A percentile compares a stretch with the other conserved stretches of the same genome.
phyloP scores from a whole-genome alignment of 768 basidiomycete species.

The Boletus vermiculosoides region DNA sequence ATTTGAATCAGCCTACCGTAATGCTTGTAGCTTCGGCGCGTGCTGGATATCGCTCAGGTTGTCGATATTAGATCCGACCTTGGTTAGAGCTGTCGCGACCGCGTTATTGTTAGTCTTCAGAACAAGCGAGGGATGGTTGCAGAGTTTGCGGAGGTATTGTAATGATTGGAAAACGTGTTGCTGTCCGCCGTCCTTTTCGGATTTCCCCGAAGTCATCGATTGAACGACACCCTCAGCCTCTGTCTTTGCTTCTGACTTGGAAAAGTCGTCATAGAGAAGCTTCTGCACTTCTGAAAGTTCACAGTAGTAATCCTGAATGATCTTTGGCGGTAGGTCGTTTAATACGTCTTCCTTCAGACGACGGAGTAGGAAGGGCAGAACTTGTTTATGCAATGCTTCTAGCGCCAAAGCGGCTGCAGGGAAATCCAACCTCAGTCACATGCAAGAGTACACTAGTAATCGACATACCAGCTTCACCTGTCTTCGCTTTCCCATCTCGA shows the following conservation, averaged over 20 bases:
- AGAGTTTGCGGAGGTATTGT: slow-evolving; percentile 95
- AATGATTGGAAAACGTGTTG: slow-evolving; percentile 96
- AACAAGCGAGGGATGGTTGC: slow-evolving; percentile 94
- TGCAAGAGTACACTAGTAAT: neutral
- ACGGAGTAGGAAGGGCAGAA: slow-evolving; percentile 94
- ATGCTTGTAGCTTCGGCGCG: slow-evolving; percentile 90
- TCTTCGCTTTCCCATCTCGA: slow-evolving; percentile 93
- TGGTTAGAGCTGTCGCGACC: slow-evolving; percentile 54
- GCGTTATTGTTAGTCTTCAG: slow-evolving; percentile 69
- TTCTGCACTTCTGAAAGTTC: slow-evolving; percentile 95
- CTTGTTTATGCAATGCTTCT: slow-evolving; percentile 97
- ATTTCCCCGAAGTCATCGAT: slow-evolving; percentile 33
- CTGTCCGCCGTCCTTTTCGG: slow-evolving; percentile 49
- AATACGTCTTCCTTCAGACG: slow-evolving; percentile 97
- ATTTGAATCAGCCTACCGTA: slow-evolving; percentile 57
- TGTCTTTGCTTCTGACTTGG: slow-evolving; percentile 67
- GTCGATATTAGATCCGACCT: slow-evolving; percentile 46
- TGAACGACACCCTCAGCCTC: slow-evolving; percentile 67
- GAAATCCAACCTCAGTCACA: neutral
- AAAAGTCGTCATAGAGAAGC: slow-evolving; percentile 91
- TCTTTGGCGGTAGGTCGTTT: slow-evolving; percentile 94
- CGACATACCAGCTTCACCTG: slow-evolving; percentile 84
- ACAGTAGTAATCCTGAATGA: slow-evolving; percentile 99
- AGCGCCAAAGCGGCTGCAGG: slow-evolving; percentile 82
- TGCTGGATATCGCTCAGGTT: slow-evolving; percentile 77